Percentiles rank a stretch among this genome's conserved stretches.
These are phyloP conservation scores for Solanum habrochaites DNA, from an alignment of 257 asterid genomes.

Conservation along the genomic window DNA sequence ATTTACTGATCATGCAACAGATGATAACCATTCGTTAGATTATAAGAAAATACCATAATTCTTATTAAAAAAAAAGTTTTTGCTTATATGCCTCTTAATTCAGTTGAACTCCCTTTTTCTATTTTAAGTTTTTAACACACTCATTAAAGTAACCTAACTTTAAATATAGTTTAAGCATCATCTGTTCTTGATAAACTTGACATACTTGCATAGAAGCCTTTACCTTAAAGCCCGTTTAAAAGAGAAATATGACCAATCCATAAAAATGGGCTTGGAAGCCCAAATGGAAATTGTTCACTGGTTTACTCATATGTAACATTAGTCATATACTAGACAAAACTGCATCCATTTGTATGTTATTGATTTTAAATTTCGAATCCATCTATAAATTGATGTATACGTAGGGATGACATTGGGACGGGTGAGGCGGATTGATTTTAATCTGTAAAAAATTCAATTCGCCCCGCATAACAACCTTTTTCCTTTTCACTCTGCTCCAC, in stretches of 20 bases:
- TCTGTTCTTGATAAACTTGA: too few relatives aligned
- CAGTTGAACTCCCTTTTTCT: not conserved
- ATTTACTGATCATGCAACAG: not conserved
- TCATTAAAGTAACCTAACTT: not conserved
- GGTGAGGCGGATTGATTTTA: too few relatives aligned
- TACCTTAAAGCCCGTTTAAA: not conserved
- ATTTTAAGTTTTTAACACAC: not conserved
- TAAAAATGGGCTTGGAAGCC: not conserved
- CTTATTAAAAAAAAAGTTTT: not conserved
- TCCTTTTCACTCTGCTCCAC: accelerated
- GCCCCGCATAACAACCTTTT: accelerated
- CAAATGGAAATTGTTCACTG: not conserved
- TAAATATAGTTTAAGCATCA: too few relatives aligned
- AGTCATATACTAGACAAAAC: not conserved
- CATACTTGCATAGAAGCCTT: not conserved
- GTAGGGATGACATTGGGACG: accelerated
- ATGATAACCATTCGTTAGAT: not conserved
- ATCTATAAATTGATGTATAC: not conserved
- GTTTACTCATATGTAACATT: not conserved
- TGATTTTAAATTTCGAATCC: too few relatives aligned
- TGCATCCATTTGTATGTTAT: not conserved
- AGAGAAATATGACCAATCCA: not conserved
- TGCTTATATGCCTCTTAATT: not conserved
- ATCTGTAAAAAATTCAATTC: too few relatives aligned
- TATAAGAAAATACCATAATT: not conserved